phyloP scores from a whole-genome alignment of 495 filamentous ascomycete species.

The Penicillium salamii region DNA sequence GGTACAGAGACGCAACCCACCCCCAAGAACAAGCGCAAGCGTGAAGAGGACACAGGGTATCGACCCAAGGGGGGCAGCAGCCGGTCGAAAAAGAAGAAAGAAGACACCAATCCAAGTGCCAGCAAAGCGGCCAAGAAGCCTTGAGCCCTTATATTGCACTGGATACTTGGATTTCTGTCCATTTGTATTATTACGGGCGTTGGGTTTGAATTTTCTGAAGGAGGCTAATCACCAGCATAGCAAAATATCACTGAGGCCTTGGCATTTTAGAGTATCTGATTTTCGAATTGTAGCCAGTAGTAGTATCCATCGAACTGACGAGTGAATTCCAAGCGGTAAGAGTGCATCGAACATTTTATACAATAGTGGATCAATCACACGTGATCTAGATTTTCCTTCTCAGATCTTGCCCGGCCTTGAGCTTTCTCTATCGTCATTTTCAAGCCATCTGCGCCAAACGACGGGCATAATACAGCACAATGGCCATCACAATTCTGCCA shows the following conservation, averaged over 20 bases:
- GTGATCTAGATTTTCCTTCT: slow-evolving; percentile 7
- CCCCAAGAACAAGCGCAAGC: slow-evolving; percentile 54
- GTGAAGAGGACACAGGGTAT: slow-evolving; percentile 68
- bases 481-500: slow-evolving; percentile 80
- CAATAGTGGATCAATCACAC: slow-evolving; percentile 1
- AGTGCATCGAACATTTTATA: neutral
- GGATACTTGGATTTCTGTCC: slow-evolving; percentile 3
- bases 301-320: no score
- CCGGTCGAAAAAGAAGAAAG: slow-evolving; percentile 63
- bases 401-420: neutral
- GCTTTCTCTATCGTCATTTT: neutral
- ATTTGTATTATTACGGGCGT: slow-evolving; percentile 23
- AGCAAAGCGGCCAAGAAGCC: slow-evolving; percentile 37
- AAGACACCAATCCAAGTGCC: slow-evolving; percentile 34
- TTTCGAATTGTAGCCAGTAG: no score
- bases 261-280: neutral
- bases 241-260: neutral
- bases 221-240: neutral
- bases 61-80: slow-evolving; percentile 64
- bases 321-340: no score
- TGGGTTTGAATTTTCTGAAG: neutral
- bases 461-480: slow-evolving; percentile 26
- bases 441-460: neutral
- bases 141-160: slow-evolving; percentile 2
- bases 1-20: slow-evolving; percentile 41